phyloP scores from a whole-genome alignment of 768 basidiomycete genomes.

The Cystofilobasidium ferigula region DNA sequence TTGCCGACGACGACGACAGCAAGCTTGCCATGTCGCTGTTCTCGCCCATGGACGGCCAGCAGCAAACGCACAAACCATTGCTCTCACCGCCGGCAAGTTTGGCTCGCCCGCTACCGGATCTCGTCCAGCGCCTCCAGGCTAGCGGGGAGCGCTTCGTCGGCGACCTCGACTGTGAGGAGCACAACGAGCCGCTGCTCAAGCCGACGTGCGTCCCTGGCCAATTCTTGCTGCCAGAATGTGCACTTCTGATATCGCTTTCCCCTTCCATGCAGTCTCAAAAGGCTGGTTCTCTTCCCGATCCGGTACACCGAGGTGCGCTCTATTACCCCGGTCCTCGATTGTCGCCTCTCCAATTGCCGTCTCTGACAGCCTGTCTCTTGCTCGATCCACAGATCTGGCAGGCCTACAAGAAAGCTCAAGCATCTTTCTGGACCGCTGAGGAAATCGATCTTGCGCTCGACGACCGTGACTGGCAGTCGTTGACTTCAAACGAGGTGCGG shows the following conservation, averaged over 20 bases:
- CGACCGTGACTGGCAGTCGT: constrained; percentile 67
- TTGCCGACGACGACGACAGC: too few species aligned
- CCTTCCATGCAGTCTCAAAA: constrained; percentile 48
- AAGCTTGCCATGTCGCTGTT: too few species aligned
- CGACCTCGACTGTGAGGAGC: constrained; percentile 47
- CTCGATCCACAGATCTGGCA: constrained; percentile 68
- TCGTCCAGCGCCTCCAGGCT: constrained; percentile 17
- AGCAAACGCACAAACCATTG: not conserved
- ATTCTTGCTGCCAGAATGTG: constrained; percentile 42
- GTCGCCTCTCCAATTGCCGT: not conserved
- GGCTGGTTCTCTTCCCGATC: constrained; percentile 88
- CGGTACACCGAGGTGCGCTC: constrained; percentile 70
- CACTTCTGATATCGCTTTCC: not conserved
- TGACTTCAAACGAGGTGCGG: constrained; percentile 56
- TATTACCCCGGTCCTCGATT: not conserved
- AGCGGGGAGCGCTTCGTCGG: constrained; percentile 55
- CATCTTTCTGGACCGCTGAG: constrained; percentile 87
- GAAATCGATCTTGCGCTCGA: constrained; percentile 70
- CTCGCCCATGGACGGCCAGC: too few species aligned
- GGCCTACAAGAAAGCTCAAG: constrained; percentile 89
- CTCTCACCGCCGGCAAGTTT: not conserved
- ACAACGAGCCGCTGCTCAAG: constrained; percentile 43
- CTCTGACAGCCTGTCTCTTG: not conserved
- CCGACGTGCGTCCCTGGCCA: constrained; percentile 44
- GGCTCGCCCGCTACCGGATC: not conserved